Evolutionary conservation across 2,329 filamentous ascomycete genomes (phyloP), one percentile per base, ranked within the genome.

Genomic region (Diaporthe eres): DNA sequence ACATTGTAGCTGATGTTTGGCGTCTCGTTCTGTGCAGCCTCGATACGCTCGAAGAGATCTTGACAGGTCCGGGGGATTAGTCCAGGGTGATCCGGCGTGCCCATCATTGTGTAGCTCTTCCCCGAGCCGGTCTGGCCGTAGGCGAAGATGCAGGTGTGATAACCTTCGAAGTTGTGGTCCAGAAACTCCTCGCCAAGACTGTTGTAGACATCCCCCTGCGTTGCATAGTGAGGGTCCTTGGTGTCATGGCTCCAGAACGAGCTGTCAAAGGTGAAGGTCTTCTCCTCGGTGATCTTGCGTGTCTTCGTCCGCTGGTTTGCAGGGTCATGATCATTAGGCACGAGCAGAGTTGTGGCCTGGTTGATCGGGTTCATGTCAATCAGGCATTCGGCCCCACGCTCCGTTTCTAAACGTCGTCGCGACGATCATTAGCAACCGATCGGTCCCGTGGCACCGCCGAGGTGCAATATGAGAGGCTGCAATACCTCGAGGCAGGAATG

Each of bases 31-130:
- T 91, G 89, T 39, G 91, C 89, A 58, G 92, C 91, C 78, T 96
- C 93, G 82, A 99, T 98, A 74, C 97, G 92, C 86, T 98, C 92
- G 83, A 99, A 99, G 70, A 99, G 89, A 84, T 98, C 97, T 84
- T 98, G 94, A 84, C 97, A 99, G 13, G 97, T 99, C 70, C 96
- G 91, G 10, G 97, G 97, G 78, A 99, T 99, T 74, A 99, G 88
- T 6, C 97, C 97, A 0, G 95, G 95, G 79, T 97, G 91, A 42
- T 97, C 94, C 8, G 93, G 89, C 1, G 90, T 92, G 58, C 97
- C 97, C 97, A 99, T 99, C 92, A 94, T 99, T 57, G 97, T 98
- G 86, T 98, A 99, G 83, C 95, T 98, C 87, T 99, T 99, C 71
- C 97, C 97, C 0, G 96, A 98, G 34, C 97, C 97, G 0, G 97